Base-by-base conservation (phyloP, 495 filamentous ascomycete genomes). In the Xylaria curta region DNA sequence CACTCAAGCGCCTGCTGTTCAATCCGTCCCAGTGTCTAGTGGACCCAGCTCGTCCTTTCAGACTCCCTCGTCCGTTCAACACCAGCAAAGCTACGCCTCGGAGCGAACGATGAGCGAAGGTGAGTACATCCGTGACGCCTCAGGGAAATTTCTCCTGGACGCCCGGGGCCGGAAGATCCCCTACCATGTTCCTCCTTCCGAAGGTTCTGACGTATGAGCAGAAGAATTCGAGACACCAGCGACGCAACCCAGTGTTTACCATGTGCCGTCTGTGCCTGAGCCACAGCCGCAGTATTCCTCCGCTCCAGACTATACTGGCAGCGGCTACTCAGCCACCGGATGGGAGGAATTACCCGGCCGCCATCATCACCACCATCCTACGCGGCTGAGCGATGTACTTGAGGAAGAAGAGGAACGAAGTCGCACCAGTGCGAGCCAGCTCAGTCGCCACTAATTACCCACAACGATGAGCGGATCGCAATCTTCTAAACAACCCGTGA, bases 301-400 rank as follows among this genome's bases (percentile, higher is more conserved):
- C 15, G 69, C 74, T 8, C 79, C 81, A 28, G 85, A 87, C 58
- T 88, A 88, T 73, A 78, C 79, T 17, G 87, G 86, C 28, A 80
- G 87, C 28, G 92, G 89, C 15, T 96, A 91, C 82, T 90, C 91
- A 10, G 86, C 85, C 2, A 79, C 86, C 0, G 91, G 89, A 10
- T 98, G 94, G 95, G 94, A 96, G 65, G 82, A 82, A 12, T 87
- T 94, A 66, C 72, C 92, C n/a, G 58, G 58, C n/a, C 58, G 58
- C 7, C 58, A 60, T 13, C 86, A 95, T 61, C 96, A 98, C 82
- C 95, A 97, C 76, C 96, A 98, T 82, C 95, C 95, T 0, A 98
- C 95, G 3, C 85, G 96, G 66, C 82, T 99, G 69, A 98, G 96
- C 78, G 96, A 99, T 84, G 95, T 99, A 13, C 86, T 96, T 12